phyloP scores from a whole-genome alignment of 75 land plant genomes.

The Cryptomeria japonica region DNA sequence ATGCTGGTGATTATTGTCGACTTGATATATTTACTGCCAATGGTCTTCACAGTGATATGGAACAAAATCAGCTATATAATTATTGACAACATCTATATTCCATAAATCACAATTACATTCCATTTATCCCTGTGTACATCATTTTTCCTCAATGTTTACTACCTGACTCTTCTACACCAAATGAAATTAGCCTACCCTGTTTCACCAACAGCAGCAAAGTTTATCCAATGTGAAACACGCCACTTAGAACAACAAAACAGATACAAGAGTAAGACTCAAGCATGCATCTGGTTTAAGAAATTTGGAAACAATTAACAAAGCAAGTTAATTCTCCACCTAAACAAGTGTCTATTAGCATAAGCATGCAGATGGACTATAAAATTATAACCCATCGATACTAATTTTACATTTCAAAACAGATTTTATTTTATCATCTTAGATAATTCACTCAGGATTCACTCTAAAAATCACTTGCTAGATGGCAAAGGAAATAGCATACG shows the following conservation, averaged over 20 bases:
- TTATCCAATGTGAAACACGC: neutral
- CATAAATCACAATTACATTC: neutral
- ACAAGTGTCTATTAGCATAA: neutral
- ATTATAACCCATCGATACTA: neutral
- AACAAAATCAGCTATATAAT: neutral
- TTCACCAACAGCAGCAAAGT: neutral
- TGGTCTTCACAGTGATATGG: neutral
- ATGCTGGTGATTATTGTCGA: too few species aligned
- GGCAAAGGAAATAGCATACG: slow-evolving; percentile 47
- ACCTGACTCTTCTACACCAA: neutral
- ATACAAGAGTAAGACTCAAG: too few species aligned
- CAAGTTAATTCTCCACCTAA: neutral
- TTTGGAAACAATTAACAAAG: neutral
- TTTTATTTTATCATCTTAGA: neutral
- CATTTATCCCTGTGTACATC: neutral
- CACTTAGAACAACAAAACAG: neutral
- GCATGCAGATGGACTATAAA: neutral
- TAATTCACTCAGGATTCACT: neutral
- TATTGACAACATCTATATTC: neutral
- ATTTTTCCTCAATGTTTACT: neutral
- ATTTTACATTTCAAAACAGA: neutral
- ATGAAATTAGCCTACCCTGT: neutral
- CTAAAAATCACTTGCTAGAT: neutral
- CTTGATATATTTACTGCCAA: too few species aligned
- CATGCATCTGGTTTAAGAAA: too few species aligned